Conservation (phyloP, 2,329 filamentous ascomycete species). For the Diaporthe longicolla region DNA sequence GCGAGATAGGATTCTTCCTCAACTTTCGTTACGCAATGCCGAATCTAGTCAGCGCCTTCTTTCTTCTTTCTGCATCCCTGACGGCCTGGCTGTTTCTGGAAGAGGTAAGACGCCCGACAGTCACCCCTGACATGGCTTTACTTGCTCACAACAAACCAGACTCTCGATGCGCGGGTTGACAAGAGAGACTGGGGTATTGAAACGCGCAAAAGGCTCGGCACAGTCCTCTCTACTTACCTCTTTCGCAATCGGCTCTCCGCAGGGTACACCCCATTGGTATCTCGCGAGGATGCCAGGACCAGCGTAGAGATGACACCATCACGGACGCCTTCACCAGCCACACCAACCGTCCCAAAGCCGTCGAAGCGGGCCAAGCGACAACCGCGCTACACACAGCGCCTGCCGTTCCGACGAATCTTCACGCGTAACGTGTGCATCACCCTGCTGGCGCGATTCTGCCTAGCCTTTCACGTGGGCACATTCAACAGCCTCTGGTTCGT, state of each 20-base stretch:
- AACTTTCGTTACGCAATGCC: constrained; percentile 68
- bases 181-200: constrained; percentile 59
- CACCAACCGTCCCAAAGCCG: constrained; percentile 23
- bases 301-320: constrained; percentile 50
- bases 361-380: constrained; percentile 39
- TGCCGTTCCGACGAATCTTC: constrained; percentile 69
- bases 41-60: constrained; percentile 65
- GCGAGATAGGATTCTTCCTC: constrained; percentile 60
- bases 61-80: constrained; percentile 60
- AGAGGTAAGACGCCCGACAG: constrained; percentile 55
- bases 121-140: too few species aligned
- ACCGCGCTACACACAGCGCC: constrained; percentile 60
- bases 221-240: constrained; percentile 48
- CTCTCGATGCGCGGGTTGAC: constrained; percentile 61
- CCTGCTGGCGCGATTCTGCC: constrained; percentile 76
- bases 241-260: constrained; percentile 40
- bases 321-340: constrained; percentile 29
- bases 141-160: constrained; percentile 50
- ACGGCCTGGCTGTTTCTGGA: constrained; percentile 66
- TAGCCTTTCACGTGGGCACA: constrained; percentile 80
- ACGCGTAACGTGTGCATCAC: constrained; percentile 68
- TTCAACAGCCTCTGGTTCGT: constrained; percentile 84
- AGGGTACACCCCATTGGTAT: constrained; percentile 54
- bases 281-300: constrained; percentile 47
- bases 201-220: constrained; percentile 54